Conservation (phyloP, 352 stramenopile genomes). For the Globisporangium cederbergense region DNA sequence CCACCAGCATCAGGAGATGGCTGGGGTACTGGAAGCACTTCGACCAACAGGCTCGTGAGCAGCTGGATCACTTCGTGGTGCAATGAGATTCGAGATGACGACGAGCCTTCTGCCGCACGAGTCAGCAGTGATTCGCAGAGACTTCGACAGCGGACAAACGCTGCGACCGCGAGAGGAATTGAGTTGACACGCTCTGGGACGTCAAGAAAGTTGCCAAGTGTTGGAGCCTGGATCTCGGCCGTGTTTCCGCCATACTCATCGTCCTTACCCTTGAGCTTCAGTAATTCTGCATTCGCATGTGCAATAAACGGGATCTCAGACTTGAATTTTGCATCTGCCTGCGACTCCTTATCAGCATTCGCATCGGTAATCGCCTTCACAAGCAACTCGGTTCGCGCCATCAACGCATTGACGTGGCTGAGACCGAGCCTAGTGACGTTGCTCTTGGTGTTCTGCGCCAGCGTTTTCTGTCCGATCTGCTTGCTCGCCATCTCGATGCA, state of each 20-base stretch:
- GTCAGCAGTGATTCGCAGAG: slow-evolving; percentile 80
- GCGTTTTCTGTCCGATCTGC: slow-evolving; percentile 72
- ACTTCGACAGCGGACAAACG: slow-evolving; percentile 73
- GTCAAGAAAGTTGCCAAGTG: slow-evolving; percentile 80
- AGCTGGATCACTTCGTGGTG: slow-evolving; percentile 89
- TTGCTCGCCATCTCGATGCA: slow-evolving; percentile 69
- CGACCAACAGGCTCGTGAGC: slow-evolving; percentile 75
- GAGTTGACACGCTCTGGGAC: slow-evolving; percentile 79
- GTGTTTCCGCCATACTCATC: slow-evolving; percentile 78
- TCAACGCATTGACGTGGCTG: slow-evolving; percentile 48
- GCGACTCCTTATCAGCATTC: slow-evolving; percentile 17
- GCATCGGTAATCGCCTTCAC: slow-evolving; percentile 31
- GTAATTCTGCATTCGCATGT: slow-evolving; percentile 58
- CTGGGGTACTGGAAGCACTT: slow-evolving; percentile 76
- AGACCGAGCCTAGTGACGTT: slow-evolving; percentile 41
- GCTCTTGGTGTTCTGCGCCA: slow-evolving; percentile 44
- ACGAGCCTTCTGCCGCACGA: slow-evolving; percentile 81
- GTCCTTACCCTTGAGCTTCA: slow-evolving; percentile 53
- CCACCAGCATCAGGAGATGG: slow-evolving; percentile 20
- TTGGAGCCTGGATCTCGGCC: slow-evolving; percentile 55
- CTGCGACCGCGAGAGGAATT: slow-evolving; percentile 67
- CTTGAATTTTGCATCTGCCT: slow-evolving; percentile 27
- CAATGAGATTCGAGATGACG: slow-evolving; percentile 85
- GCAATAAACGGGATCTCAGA: slow-evolving; percentile 40
- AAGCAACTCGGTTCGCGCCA: slow-evolving; percentile 43